A percentile compares a stretch with the other conserved stretches of the same genome.
Conservation (phyloP, 257 asterid species). For the Scutellaria galericulata region DNA sequence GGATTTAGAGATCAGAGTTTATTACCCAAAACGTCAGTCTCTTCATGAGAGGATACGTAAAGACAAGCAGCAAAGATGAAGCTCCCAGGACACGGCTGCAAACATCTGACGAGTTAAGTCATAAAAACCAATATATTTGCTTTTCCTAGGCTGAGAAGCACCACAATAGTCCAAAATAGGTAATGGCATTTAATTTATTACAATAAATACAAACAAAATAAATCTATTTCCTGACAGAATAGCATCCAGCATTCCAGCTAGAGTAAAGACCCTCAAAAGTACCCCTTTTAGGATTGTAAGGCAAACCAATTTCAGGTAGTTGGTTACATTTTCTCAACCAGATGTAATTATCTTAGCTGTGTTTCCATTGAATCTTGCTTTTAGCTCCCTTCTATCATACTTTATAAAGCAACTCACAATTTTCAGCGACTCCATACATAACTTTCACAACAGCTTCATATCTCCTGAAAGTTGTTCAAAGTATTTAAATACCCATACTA, state of each 20-base stretch:
- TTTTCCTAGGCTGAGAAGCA: constrained; percentile 11
- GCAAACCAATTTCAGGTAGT: constrained; percentile 6
- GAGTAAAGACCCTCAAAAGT: constrained; percentile 11
- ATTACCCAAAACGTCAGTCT: constrained; percentile 87
- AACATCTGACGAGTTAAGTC: constrained; percentile 26
- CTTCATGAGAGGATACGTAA: constrained; percentile 93
- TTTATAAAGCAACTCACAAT: neutral
- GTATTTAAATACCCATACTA: neutral
- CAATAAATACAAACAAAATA: neutral
- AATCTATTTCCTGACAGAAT: constrained; percentile 6
- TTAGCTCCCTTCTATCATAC: constrained; percentile 1
- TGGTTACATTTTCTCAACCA: constrained; percentile 22
- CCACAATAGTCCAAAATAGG: constrained; percentile 1
- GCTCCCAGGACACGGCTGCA: constrained; percentile 82
- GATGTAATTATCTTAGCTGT: neutral
- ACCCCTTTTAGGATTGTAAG: neutral
- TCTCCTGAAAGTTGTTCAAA: constrained; percentile 22
- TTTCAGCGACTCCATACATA: constrained; percentile 13
- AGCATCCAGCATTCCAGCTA: neutral
- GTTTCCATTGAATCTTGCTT: constrained; percentile 4
- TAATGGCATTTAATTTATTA: neutral
- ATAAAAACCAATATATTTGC: constrained; percentile 10
- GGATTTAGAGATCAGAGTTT: constrained; percentile 16
- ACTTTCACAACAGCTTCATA: neutral
- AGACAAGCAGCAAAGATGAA: constrained; percentile 69